A percentile compares a stretch with the other conserved stretches of the same genome.
Conservation (phyloP, 768 basidiomycete species). For the Stropharia rugosoannulata region DNA sequence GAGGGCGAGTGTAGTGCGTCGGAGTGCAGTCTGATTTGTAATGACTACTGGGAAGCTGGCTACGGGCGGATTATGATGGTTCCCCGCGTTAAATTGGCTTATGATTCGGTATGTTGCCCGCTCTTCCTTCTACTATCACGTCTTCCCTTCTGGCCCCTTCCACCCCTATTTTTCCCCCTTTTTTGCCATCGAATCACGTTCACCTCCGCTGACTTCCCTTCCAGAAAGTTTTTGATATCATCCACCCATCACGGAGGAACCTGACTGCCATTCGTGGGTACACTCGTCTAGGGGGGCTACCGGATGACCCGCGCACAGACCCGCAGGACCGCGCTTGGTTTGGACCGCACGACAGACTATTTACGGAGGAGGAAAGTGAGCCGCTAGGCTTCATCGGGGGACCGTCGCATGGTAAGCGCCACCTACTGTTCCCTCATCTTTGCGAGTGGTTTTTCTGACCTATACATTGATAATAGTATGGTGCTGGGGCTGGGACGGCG, state of each 20-base stretch:
- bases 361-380: slow-evolving; percentile 84
- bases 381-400: slow-evolving; percentile 76
- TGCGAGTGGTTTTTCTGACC: background rate
- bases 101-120: slow-evolving; percentile 67
- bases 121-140: background rate
- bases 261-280: slow-evolving; percentile 96
- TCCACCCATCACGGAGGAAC: slow-evolving; percentile 89
- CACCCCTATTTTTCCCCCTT: too few species aligned
- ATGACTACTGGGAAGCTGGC: slow-evolving; percentile 96
- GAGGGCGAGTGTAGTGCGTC: slow-evolving; percentile 93
- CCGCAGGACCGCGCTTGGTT: slow-evolving; percentile 99
- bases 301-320: slow-evolving; percentile 94
- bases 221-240: slow-evolving; percentile 91
- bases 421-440: background rate
- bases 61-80: slow-evolving; percentile 99
- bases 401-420: slow-evolving; percentile 78
- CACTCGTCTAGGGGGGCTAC: slow-evolving; percentile 86
- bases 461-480: slow-evolving; percentile 59
- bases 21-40: slow-evolving; percentile 96
- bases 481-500: slow-evolving; percentile 99
- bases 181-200: too few species aligned
- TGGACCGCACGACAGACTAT: slow-evolving; percentile 93
- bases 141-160: too few species aligned
- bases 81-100: slow-evolving; percentile 93
- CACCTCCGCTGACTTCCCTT: background rate